These are phyloP conservation scores for Chaetomiaceae sp. DNA, from an alignment of 2,329 filamentous ascomycete genomes.

Conservation along the genomic window DNA sequence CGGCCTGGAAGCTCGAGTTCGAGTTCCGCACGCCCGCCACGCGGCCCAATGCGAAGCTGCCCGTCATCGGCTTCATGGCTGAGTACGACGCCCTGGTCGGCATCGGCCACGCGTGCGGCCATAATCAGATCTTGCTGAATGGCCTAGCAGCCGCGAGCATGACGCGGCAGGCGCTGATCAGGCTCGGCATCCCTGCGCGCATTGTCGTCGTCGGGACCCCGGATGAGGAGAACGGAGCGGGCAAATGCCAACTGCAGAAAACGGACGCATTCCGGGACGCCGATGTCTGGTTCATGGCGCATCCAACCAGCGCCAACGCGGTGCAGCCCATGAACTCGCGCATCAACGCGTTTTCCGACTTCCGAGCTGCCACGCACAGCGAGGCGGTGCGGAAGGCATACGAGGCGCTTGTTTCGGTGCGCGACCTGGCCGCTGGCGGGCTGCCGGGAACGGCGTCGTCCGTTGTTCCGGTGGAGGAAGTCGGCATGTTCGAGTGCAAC, in stretches of 20 bases:
- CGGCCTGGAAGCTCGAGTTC: background rate
- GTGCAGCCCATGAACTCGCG: constrained; percentile 1
- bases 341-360: background rate
- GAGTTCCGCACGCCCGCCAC: background rate
- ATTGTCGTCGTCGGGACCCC: constrained; percentile 1
- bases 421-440: background rate
- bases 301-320: constrained; percentile 1
- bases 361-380: background rate
- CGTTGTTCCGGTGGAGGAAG: background rate
- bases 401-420: background rate
- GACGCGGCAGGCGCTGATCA: background rate
- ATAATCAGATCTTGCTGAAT: background rate
- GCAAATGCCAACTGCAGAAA: background rate
- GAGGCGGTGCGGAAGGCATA: constrained; percentile 1
- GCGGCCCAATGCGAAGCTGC: background rate
- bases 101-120: constrained; percentile 3
- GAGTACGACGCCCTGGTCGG: constrained; percentile 1
- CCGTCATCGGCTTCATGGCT: background rate
- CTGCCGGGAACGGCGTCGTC: constrained; percentile 5
- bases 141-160: background rate
- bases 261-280: background rate
- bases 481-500: constrained; percentile 6
- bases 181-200: background rate
- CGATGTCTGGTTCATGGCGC: constrained; percentile 6
- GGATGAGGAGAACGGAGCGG: constrained; percentile 1